Evolutionary conservation across 2,329 filamentous ascomycete genomes (phyloP).

Genomic region (Chaetomium globosum): DNA sequence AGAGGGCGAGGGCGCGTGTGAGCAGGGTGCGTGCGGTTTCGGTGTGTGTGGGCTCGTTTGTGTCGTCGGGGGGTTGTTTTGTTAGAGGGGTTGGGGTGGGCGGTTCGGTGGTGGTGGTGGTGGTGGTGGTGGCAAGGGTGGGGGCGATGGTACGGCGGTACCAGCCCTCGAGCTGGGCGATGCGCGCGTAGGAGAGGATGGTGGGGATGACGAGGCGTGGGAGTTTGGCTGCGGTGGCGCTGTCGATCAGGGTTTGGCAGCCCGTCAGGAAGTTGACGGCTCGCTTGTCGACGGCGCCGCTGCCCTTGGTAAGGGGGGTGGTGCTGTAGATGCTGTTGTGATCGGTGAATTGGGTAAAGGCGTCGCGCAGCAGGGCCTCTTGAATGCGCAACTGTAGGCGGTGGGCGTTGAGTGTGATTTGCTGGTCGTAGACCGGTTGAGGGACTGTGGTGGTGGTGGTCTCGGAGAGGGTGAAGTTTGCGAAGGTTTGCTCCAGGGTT

Average conservation of each 20-base stretch:
- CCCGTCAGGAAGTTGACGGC: slow-evolving; percentile 12
- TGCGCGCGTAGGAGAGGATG: slow-evolving; percentile 41
- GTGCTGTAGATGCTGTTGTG: not conserved
- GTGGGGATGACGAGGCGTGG: slow-evolving; percentile 46
- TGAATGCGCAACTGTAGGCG: slow-evolving; percentile 40
- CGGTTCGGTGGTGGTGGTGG: not conserved
- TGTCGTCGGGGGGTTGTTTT: not conserved
- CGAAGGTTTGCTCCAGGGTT: slow-evolving; percentile 12
- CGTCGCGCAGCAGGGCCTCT: slow-evolving; percentile 35
- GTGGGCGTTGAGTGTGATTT: slow-evolving; percentile 37
- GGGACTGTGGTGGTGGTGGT: slow-evolving; percentile 5
- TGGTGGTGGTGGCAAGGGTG: not conserved
- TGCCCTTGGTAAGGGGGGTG: not conserved
- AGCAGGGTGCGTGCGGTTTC: slow-evolving; percentile 38
- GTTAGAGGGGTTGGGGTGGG: not conserved
- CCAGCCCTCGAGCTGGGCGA: slow-evolving; percentile 38
- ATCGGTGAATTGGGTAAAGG: not conserved
- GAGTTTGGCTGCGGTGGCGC: slow-evolving; percentile 39
- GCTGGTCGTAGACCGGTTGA: slow-evolving; percentile 32
- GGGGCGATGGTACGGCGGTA: slow-evolving; percentile 14
- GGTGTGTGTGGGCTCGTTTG: slow-evolving; percentile 24
- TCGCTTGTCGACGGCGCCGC: not conserved
- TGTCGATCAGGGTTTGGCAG: slow-evolving; percentile 40
- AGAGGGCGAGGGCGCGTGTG: slow-evolving; percentile 40
- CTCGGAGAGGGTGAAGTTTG: slow-evolving; percentile 31